Conservation (phyloP, 371 early-diverging fungal genomes). For the Rhizomucor pusillus region DNA sequence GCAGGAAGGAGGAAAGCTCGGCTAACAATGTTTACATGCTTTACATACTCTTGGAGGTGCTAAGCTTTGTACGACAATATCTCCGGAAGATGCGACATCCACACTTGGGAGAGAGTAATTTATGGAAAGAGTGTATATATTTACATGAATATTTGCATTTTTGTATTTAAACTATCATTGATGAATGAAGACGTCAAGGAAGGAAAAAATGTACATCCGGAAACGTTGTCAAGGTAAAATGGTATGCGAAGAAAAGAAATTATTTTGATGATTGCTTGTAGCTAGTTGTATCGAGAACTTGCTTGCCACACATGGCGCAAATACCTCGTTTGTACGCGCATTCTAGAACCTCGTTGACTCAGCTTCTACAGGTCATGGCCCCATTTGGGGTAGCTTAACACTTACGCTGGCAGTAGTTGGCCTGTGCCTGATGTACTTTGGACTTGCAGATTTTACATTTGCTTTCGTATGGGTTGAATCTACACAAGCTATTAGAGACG, state of each 20-base stretch:
- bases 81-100: too few species aligned
- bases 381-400: neutral
- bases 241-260: too few species aligned
- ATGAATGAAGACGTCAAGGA: slow-evolving; percentile 3
- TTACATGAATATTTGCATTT: too few species aligned
- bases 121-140: too few species aligned
- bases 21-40: too few species aligned
- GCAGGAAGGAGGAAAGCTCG: too few species aligned
- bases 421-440: slow-evolving; percentile 61
- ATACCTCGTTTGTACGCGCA: slow-evolving; percentile 75
- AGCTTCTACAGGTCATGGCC: too few species aligned
- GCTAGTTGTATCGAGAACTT: slow-evolving; percentile 59
- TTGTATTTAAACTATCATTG: too few species aligned
- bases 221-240: neutral
- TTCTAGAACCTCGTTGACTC: slow-evolving; percentile 22
- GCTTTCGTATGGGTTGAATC: slow-evolving; percentile 51
- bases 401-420: slow-evolving; percentile 70
- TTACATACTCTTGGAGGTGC: too few species aligned
- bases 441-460: slow-evolving; percentile 68
- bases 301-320: slow-evolving; percentile 79
- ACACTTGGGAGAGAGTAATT: too few species aligned
- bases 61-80: too few species aligned
- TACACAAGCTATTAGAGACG: slow-evolving; percentile 10
- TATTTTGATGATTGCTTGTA: slow-evolving; percentile 66
- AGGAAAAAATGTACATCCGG: neutral